Percentiles rank a stretch among this genome's conserved stretches.
These are phyloP conservation scores for Elsinoe necatrix DNA, from an alignment of 2,329 filamentous ascomycete species.

Conservation along the genomic window DNA sequence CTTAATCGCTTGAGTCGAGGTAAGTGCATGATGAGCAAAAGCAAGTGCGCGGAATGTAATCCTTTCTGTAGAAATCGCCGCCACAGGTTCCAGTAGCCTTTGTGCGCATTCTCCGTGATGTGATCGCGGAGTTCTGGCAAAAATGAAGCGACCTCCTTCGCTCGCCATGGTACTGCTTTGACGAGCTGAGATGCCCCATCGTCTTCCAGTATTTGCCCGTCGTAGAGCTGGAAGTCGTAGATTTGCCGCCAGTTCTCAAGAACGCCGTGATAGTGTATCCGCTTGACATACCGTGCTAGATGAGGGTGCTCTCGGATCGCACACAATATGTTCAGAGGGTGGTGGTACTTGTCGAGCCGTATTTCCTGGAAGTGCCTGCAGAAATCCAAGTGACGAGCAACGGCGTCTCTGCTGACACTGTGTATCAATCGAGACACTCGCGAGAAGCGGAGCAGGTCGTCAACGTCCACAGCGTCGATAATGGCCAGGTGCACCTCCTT, in stretches of 20 bases:
- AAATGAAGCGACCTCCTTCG: not conserved
- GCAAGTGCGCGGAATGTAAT: not conserved
- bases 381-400: not conserved
- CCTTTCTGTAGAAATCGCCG: not conserved
- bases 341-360: not conserved
- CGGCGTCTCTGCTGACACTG: not conserved
- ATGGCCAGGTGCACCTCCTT: constrained; percentile 5
- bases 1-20: constrained; percentile 5
- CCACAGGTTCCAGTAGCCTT: not conserved
- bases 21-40: constrained; percentile 2
- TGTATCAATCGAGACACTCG: not conserved
- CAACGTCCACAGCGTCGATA: not conserved
- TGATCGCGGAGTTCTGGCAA: constrained; percentile 1
- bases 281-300: not conserved
- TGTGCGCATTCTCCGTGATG: not conserved
- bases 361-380: not conserved
- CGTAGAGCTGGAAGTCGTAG: not conserved
- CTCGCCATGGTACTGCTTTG: not conserved
- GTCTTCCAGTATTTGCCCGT: not conserved
- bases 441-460: constrained; percentile 1
- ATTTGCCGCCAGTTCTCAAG: not conserved
- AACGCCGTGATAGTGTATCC: not conserved
- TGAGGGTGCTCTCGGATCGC: not conserved
- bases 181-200: not conserved
- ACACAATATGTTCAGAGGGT: not conserved